Evolutionary conservation across 1,284 basidiomycete species (phyloP).

Genomic region (Anthracocystis walkeri): DNA sequence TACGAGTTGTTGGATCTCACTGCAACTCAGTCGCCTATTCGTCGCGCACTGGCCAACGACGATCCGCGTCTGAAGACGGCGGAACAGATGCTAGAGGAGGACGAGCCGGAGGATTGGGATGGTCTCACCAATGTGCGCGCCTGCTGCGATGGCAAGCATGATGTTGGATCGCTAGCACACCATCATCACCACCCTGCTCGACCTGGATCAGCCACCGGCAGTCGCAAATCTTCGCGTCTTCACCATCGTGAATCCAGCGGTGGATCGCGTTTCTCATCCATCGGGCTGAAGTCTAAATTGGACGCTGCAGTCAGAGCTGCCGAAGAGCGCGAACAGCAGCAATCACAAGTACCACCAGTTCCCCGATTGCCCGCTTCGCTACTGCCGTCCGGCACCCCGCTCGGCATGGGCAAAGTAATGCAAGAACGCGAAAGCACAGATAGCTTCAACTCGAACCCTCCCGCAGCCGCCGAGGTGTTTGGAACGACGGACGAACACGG

Average conservation of each 20-base stretch:
- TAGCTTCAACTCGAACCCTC: constrained; percentile 16
- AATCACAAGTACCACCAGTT: constrained; percentile 9
- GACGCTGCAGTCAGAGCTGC: constrained; percentile 35
- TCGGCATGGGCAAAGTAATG: constrained; percentile 11
- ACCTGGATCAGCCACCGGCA: constrained; percentile 11
- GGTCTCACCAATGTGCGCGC: constrained; percentile 80
- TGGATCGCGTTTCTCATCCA: constrained; percentile 29
- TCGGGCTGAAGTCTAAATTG: constrained; percentile 44
- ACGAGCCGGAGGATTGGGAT: constrained; percentile 86
- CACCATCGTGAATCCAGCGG: constrained; percentile 41
- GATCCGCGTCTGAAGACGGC: constrained; percentile 62
- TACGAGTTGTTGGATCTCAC: constrained; percentile 49
- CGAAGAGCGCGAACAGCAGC: constrained; percentile 27
- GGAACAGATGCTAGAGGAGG: constrained; percentile 73
- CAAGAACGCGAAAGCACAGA: constrained; percentile 33
- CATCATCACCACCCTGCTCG: constrained; percentile 26
- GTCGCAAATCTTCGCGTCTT: constrained; percentile 37
- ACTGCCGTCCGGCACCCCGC: constrained; percentile 18
- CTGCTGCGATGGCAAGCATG: constrained; percentile 91
- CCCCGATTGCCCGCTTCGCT: constrained; percentile 33
- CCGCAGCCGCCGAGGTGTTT: constrained; percentile 8
- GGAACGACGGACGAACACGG: constrained; percentile 1
- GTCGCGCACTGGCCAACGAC: constrained; percentile 35
- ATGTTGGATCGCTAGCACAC: constrained; percentile 70
- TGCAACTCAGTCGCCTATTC: constrained; percentile 41